Base-by-base conservation (phyloP, 768 basidiomycete genomes). In the Galerina sulciceps region DNA sequence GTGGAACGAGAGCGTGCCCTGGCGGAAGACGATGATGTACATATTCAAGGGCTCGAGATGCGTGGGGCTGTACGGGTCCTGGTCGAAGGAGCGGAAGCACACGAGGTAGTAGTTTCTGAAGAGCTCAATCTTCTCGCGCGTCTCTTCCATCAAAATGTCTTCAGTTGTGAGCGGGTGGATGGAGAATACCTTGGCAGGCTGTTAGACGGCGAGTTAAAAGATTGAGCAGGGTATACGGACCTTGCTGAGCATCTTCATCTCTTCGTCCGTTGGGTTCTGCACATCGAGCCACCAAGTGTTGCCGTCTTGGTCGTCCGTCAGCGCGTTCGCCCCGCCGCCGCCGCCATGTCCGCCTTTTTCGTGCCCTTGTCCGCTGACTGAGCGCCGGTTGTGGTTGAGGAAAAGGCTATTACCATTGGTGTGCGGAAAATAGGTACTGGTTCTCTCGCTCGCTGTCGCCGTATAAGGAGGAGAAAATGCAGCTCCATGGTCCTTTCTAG, bases 111-210 rank as follows among this genome's bases (percentile, higher is more conserved):
- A 99, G 71, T 96, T 96, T 54, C 96, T 85, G 84, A 99, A 99
- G 17, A 99, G 85, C 73, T 99, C 97, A 66, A 99, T 99, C 81
- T 99, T 99, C 79, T 99, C 97, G 68, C 97, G 94, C 40, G 96
- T 92, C 79, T 99, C 97, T 75, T 99, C 97, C 90, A 99, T 97
- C 69, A 93, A 89, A 70, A 99, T 99, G 79, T 99, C 97, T 79
- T 99, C 97, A 17, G 96, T 96, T 4, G 97, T 99, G 63, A 99
- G 82, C 3, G 97, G 97, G 76, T 99, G 97, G 68, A 99, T 97
- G 17, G 84, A 85, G 74, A 99, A 99, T 10, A 96, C 95, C 96
- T 97, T 60, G 15, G 38, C n/a, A 44, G 45, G 34, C 52, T 10
- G 45, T 35, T 37, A 34, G 42, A 20, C 36, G 9, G 41, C n/a